Percentiles rank a stretch among this genome's conserved stretches.
Evolutionary conservation across 257 asterid species (phyloP).

Genomic region (Verbascum thapsus): DNA sequence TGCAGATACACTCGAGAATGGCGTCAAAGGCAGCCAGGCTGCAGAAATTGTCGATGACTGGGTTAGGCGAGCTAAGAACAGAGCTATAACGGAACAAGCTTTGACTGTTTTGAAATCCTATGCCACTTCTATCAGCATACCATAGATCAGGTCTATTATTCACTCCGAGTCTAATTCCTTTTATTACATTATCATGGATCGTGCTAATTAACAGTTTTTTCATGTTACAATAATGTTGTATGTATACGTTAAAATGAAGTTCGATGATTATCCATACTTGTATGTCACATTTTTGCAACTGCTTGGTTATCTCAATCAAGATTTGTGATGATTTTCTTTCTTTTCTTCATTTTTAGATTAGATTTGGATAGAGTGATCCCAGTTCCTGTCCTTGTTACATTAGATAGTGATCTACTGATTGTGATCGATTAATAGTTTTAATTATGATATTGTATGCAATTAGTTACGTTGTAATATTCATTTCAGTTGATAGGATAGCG

Average conservation of each 20-base stretch:
- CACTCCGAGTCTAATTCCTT: too few species aligned
- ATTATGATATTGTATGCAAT: background rate
- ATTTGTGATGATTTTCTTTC: too few species aligned
- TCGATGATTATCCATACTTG: too few species aligned
- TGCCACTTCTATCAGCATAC: conserved; percentile 70
- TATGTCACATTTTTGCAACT: too few species aligned
- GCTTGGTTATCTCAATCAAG: too few species aligned
- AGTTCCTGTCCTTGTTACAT: too few species aligned
- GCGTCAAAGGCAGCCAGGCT: conserved; percentile 79
- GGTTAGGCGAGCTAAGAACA: conserved; percentile 70
- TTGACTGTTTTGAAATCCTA: conserved; percentile 71
- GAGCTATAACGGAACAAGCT: conserved; percentile 88
- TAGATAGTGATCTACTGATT: too few species aligned
- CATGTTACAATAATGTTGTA: conserved; percentile 22
- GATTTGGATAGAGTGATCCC: too few species aligned
- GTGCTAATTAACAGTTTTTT: conserved; percentile 16
- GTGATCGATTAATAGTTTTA: too few species aligned
- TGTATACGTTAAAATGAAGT: conserved; percentile 32
- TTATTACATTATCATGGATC: too few species aligned
- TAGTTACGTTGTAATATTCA: background rate
- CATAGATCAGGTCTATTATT: conserved; percentile 40
- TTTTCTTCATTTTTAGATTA: too few species aligned
- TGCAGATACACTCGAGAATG: conserved; percentile 82
- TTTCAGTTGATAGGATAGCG: conserved; percentile 18
- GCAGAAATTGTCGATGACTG: conserved; percentile 72